Evolutionary conservation across 1,284 basidiomycete genomes (phyloP).

Genomic region (Cerioporus squamosus): DNA sequence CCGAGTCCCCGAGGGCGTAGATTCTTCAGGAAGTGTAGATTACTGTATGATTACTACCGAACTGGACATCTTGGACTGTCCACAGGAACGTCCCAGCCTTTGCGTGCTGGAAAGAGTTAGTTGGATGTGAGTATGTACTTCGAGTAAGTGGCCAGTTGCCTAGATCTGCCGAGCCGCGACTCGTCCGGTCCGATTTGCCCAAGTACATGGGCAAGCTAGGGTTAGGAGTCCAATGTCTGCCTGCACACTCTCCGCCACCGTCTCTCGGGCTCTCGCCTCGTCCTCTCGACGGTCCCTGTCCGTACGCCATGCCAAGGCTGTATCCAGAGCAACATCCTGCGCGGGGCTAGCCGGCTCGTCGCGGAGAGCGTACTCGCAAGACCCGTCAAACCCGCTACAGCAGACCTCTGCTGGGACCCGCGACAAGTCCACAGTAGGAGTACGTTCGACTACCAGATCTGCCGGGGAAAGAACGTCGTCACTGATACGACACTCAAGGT

Average conservation of each 20-base stretch:
- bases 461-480: neutral
- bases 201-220: conserved; percentile 2
- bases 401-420: conserved; percentile 35
- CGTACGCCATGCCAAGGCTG: neutral
- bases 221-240: conserved; percentile 24
- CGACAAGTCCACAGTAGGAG: conserved; percentile 49
- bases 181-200: no score
- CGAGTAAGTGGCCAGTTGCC: no score
- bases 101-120: no score
- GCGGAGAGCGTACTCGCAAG: conserved; percentile 23
- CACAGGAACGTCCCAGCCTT: no score
- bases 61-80: neutral
- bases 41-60: neutral
- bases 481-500: conserved; percentile 53
- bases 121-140: no score
- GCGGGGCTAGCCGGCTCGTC: neutral
- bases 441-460: conserved; percentile 22
- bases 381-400: conserved; percentile 15
- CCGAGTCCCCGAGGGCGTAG: no score
- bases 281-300: conserved; percentile 5
- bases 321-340: neutral
- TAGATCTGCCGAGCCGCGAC: no score
- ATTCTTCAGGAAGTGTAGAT: neutral
- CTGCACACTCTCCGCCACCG: conserved; percentile 12
- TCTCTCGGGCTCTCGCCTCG: conserved; percentile 9